Evolutionary conservation across 2,329 filamentous ascomycete species (phyloP).

Genomic region (Trichoderma pleuroti): DNA sequence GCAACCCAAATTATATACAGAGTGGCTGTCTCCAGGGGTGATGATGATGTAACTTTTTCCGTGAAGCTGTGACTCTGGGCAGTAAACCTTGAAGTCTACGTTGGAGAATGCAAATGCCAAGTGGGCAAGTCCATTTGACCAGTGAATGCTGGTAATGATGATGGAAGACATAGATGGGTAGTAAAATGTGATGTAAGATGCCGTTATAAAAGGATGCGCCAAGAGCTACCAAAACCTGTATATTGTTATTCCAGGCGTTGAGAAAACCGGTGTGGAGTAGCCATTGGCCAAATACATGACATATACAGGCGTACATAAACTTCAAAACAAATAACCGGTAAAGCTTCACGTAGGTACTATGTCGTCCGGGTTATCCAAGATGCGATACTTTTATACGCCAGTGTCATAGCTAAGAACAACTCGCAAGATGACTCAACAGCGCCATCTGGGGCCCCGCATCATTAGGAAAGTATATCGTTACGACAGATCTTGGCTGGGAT

Average conservation of each 20-base stretch:
- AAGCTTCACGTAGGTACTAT: not conserved
- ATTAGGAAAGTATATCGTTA: not conserved
- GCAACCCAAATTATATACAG: not conserved
- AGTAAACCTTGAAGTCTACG: not conserved
- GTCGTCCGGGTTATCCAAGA: not conserved
- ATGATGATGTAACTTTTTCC: not conserved
- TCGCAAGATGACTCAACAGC: not conserved
- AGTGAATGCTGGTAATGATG: not conserved
- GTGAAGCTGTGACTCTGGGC: not conserved
- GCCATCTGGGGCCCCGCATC: not conserved
- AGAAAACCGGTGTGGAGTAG: not conserved
- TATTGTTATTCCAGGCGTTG: not conserved
- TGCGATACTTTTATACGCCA: not conserved
- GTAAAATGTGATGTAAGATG: not conserved
- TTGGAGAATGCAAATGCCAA: not conserved
- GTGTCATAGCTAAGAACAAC: not conserved
- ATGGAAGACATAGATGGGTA: not conserved
- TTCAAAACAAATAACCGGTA: not conserved
- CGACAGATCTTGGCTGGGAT: too few relatives aligned
- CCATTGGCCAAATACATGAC: not conserved
- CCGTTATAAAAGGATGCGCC: not conserved
- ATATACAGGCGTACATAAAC: not conserved
- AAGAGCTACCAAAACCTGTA: not conserved
- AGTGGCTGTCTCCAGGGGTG: not conserved
- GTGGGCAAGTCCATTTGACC: not conserved